Evolutionary conservation across 352 stramenopile genomes (phyloP).

Genomic region (Phytopythium chamaehyphon): DNA sequence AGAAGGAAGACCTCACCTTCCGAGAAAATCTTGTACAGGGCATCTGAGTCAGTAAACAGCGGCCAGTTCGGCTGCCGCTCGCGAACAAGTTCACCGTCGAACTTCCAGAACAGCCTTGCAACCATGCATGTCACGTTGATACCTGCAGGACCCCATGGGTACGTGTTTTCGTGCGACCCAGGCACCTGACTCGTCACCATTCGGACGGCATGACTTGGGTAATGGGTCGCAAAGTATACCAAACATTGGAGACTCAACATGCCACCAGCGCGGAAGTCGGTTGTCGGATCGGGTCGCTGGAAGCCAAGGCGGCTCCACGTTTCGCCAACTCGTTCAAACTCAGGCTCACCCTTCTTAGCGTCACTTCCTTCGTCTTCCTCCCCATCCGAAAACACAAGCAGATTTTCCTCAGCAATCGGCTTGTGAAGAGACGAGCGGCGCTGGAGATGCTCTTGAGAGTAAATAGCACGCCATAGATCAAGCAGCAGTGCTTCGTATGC

Average conservation of each 20-base stretch:
- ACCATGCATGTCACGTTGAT: constrained; percentile 88
- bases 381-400: constrained; percentile 14
- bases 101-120: constrained; percentile 75
- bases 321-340: constrained; percentile 71
- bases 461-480: constrained; percentile 67
- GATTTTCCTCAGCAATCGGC: constrained; percentile 19
- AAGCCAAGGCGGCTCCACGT: constrained; percentile 82
- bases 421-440: constrained; percentile 7
- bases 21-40: constrained; percentile 77
- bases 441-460: constrained; percentile 39
- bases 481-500: constrained; percentile 60
- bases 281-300: constrained; percentile 80
- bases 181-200: constrained; percentile 81
- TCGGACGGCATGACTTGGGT: constrained; percentile 53
- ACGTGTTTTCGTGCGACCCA: constrained; percentile 76
- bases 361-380: constrained; percentile 12
- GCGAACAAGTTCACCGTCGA: constrained; percentile 62
- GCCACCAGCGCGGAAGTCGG: constrained; percentile 78
- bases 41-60: constrained; percentile 59
- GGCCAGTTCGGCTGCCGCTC: constrained; percentile 68
- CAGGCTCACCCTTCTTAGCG: constrained; percentile 9
- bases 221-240: constrained; percentile 75
- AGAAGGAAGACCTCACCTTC: constrained; percentile 23
- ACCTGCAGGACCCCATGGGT: constrained; percentile 76
- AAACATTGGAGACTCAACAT: constrained; percentile 79